Percentiles rank a stretch among this genome's conserved stretches.
These are phyloP conservation scores for Aspergillus sp. DNA, from an alignment of 2,329 filamentous ascomycete genomes.

Conservation along the genomic window DNA sequence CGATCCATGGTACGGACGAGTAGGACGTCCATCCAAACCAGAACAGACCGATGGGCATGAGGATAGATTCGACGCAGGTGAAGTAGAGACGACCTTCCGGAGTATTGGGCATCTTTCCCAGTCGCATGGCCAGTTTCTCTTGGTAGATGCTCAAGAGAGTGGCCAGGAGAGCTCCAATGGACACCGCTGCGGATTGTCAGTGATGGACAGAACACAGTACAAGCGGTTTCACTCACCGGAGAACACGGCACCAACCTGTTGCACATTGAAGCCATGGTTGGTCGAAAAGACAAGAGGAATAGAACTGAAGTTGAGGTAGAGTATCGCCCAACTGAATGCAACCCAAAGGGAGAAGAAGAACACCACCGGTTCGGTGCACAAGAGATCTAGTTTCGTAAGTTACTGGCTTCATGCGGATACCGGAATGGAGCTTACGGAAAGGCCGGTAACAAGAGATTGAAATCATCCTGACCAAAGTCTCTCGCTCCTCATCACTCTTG, in stretches of 20 bases:
- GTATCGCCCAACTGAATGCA: conserved; percentile 73
- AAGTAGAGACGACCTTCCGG: conserved; percentile 77
- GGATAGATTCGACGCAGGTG: conserved; percentile 62
- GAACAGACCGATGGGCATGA: conserved; percentile 71
- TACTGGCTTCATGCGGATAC: neutral
- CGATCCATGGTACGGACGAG: conserved; percentile 59
- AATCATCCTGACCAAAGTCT: conserved; percentile 60
- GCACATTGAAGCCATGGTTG: conserved; percentile 58
- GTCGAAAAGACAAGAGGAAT: conserved; percentile 68
- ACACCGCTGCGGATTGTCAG: conserved; percentile 46
- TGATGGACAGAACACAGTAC: neutral
- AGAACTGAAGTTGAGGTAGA: conserved; percentile 72
- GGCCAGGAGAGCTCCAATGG: conserved; percentile 56
- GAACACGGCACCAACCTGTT: conserved; percentile 64
- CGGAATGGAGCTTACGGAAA: conserved; percentile 45
- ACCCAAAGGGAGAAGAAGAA: conserved; percentile 75
- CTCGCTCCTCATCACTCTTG: conserved; percentile 65
- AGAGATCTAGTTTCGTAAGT: conserved; percentile 32
- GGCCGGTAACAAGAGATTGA: conserved; percentile 64
- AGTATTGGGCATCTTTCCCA: conserved; percentile 38
- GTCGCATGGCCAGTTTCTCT: conserved; percentile 54
- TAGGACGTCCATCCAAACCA: conserved; percentile 66
- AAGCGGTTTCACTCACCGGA: conserved; percentile 23
- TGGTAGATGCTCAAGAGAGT: conserved; percentile 63
- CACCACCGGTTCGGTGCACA: conserved; percentile 55